A percentile compares a stretch with the other conserved stretches of the same genome.
Evolutionary conservation across 305 asterid genomes (phyloP).

Genomic region (Rubia tinctorum): DNA sequence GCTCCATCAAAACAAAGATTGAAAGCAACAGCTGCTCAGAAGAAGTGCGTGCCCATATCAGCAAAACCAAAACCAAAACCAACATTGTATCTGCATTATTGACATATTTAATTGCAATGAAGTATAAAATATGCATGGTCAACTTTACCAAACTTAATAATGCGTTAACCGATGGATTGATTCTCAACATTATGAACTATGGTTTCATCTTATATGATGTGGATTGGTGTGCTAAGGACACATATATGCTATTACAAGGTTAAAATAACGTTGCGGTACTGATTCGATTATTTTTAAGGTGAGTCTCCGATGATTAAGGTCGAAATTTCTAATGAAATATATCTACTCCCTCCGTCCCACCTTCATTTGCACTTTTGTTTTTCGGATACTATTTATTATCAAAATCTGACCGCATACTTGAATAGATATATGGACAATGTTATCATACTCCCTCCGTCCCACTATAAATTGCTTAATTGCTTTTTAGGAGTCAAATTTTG

Average conservation of each 20-base stretch:
- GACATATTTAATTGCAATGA: background rate
- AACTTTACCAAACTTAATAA: slow-evolving; percentile 4
- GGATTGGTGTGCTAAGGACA: background rate
- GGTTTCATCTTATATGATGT: background rate
- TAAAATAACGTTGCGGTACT: background rate
- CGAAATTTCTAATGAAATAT: background rate
- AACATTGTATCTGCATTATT: background rate
- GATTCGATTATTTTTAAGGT: background rate
- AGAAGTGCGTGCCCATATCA: background rate
- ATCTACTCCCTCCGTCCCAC: too few species aligned
- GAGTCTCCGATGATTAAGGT: background rate
- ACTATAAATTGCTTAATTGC: too few species aligned
- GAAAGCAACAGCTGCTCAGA: slow-evolving; percentile 2
- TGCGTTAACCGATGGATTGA: background rate
- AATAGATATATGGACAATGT: too few species aligned
- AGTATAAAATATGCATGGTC: background rate
- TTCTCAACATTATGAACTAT: background rate
- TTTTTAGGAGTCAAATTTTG: too few species aligned
- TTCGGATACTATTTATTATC: too few species aligned
- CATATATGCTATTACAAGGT: background rate
- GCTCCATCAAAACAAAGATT: background rate
- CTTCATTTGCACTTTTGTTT: too few species aligned
- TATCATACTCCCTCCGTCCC: too few species aligned
- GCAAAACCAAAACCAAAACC: background rate
- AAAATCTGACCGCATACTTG: too few species aligned